phyloP scores from a whole-genome alignment of 306 rosid genomes.

The Cucumis hystrix region DNA sequence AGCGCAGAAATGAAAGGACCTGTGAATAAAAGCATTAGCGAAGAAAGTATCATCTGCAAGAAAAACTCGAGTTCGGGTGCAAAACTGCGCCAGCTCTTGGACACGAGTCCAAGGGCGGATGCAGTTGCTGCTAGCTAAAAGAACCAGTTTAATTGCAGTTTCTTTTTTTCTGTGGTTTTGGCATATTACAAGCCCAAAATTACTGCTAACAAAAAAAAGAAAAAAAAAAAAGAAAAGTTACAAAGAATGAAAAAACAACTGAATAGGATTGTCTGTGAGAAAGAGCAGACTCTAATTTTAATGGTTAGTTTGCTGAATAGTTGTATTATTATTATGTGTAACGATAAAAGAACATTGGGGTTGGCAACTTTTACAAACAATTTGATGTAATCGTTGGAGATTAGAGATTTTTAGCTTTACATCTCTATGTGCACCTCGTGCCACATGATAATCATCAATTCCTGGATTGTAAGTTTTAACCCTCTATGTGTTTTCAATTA shows the following conservation, averaged over 20 bases:
- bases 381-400: neutral
- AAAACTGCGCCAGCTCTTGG: slow-evolving; percentile 83
- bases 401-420: neutral
- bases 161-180: slow-evolving; percentile 57
- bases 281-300: slow-evolving; percentile 32
- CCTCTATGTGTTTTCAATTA: neutral
- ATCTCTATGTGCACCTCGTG: neutral
- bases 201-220: slow-evolving; percentile 42
- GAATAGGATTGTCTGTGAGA: slow-evolving; percentile 13
- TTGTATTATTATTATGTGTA: slow-evolving; percentile 8
- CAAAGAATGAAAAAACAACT: slow-evolving; percentile 32
- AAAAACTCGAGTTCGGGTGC: slow-evolving; percentile 51
- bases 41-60: slow-evolving; percentile 47
- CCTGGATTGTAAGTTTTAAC: neutral
- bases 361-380: neutral
- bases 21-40: slow-evolving; percentile 36
- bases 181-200: slow-evolving; percentile 89
- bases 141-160: slow-evolving; percentile 19
- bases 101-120: slow-evolving; percentile 67
- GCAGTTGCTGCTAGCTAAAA: slow-evolving; percentile 77
- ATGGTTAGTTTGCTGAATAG: neutral
- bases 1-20: slow-evolving; percentile 66
- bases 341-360: neutral
- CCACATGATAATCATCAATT: neutral
- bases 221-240: neutral